phyloP scores from a whole-genome alignment of 129 eudicot genomes.

The Arctium lappa region DNA sequence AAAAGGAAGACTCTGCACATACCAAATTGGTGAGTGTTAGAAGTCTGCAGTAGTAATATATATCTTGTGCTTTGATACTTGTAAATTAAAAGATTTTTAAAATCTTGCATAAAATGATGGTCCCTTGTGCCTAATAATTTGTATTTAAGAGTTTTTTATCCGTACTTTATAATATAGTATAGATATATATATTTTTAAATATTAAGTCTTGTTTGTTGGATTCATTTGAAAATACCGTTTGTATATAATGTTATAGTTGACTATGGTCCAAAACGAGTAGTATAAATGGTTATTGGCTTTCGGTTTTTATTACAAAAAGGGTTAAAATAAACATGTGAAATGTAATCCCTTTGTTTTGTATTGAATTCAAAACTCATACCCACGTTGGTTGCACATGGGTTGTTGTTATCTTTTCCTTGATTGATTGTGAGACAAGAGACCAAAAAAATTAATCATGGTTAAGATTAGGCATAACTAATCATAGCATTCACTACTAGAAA shows the following conservation, averaged over 20 bases:
- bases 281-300: background rate
- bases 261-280: background rate
- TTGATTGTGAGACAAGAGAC: constrained; percentile 24
- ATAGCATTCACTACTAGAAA: background rate
- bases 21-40: too few relatives aligned
- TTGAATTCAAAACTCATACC: background rate
- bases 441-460: background rate
- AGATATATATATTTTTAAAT: too few relatives aligned
- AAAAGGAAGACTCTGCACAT: too few relatives aligned
- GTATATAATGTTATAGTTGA: background rate
- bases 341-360: background rate
- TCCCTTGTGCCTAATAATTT: too few relatives aligned
- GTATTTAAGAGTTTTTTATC: too few relatives aligned
- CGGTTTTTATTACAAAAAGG: background rate
- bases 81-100: too few relatives aligned
- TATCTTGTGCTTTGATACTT: too few relatives aligned
- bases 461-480: constrained; percentile 9
- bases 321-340: background rate
- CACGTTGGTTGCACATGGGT: constrained; percentile 30
- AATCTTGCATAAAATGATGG: too few relatives aligned
- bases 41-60: too few relatives aligned
- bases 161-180: too few relatives aligned
- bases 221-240: constrained; percentile 2
- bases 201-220: background rate
- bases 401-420: constrained; percentile 21